Conservation (phyloP, 352 stramenopile species). For the Globisporangium splendens region DNA sequence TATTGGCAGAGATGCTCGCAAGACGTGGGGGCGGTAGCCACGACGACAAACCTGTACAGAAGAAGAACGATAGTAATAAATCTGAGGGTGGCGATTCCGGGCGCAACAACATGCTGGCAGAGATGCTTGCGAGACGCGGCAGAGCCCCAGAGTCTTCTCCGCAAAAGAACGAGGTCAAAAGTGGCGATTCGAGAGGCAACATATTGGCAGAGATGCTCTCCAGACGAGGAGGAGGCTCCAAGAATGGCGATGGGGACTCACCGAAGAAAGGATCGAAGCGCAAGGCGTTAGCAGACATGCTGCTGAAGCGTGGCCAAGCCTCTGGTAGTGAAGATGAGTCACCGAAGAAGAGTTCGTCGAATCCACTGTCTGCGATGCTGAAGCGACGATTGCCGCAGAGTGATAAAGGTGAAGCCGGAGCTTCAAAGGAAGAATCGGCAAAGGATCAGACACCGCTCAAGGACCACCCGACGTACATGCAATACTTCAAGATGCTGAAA, state of each 20-base stretch:
- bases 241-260: neutral
- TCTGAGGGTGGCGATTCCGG: neutral
- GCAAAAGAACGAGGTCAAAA: constrained; percentile 11
- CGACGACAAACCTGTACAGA: neutral
- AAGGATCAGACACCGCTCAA: constrained; percentile 45
- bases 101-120: constrained; percentile 17
- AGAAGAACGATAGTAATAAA: too few relatives aligned
- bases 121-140: constrained; percentile 28
- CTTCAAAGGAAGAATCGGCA: neutral
- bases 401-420: constrained; percentile 6
- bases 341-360: constrained; percentile 5
- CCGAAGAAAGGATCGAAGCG: constrained; percentile 17
- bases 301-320: constrained; percentile 27
- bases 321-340: neutral
- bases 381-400: constrained; percentile 1
- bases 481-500: constrained; percentile 85
- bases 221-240: constrained; percentile 13
- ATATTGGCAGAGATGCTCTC: constrained; percentile 37
- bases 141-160: constrained; percentile 14
- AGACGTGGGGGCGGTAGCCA: constrained; percentile 4
- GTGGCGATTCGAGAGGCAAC: constrained; percentile 19
- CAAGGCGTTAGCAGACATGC: constrained; percentile 36
- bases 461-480: constrained; percentile 59
- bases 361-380: constrained; percentile 14
- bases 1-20: constrained; percentile 16